Evolutionary conservation across 2,329 filamentous ascomycete species (phyloP).

Genomic region (Tolypocladium endophyticum): DNA sequence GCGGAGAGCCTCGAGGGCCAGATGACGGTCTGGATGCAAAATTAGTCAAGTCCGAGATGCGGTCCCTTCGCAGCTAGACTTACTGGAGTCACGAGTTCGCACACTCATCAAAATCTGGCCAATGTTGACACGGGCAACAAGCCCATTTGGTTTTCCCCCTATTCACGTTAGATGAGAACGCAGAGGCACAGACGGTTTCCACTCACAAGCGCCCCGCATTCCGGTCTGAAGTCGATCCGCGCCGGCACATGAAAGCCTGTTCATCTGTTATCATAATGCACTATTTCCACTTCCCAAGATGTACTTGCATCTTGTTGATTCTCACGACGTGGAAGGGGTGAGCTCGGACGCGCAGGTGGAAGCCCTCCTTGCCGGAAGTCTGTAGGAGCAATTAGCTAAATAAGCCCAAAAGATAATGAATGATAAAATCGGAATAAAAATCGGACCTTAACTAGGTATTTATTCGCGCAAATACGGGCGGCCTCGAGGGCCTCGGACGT

Average conservation of each 20-base stretch:
- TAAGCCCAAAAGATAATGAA: no score
- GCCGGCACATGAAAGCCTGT: conserved; percentile 87
- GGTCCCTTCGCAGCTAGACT: conserved; percentile 21
- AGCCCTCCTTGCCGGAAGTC: conserved; percentile 64
- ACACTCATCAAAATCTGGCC: conserved; percentile 97
- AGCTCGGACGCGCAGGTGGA: conserved; percentile 71
- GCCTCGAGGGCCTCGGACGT: conserved; percentile 99
- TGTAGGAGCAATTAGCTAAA: no score
- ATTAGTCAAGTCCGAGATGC: conserved; percentile 13
- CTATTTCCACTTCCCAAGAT: no score
- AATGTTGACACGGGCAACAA: conserved; percentile 99
- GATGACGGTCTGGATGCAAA: conserved; percentile 57
- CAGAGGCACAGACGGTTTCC: no score
- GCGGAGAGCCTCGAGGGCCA: conserved; percentile 96
- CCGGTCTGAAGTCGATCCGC: conserved; percentile 99
- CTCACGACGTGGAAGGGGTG: conserved; percentile 99
- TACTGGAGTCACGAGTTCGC: conserved; percentile 89
- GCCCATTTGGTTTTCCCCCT: conserved; percentile 99
- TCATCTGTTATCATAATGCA: no score
- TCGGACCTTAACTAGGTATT: conserved; percentile 81
- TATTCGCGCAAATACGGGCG: conserved; percentile 99
- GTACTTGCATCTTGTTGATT: conserved; percentile 99
- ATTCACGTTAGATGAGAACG: no score
- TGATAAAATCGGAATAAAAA: no score
- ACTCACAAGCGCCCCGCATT: conserved; percentile 99